Evolutionary conservation across 805 yeast species (phyloP).

Genomic region (Blastobotrys terrestris): DNA sequence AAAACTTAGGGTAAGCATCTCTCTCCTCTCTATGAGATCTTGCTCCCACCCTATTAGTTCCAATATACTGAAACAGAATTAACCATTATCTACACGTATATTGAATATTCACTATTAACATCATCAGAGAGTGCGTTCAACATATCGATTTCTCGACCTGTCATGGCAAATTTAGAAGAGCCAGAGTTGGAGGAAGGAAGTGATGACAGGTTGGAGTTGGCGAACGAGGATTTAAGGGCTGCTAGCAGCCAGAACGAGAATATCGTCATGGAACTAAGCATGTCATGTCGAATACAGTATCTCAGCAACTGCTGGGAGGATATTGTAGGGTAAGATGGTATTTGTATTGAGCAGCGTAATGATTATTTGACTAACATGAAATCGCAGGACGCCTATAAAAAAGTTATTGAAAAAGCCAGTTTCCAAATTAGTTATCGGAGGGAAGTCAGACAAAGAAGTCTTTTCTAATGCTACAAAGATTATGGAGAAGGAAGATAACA

Average conservation of each 20-base stretch:
- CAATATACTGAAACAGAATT: background rate
- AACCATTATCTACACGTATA: no score
- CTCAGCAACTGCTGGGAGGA: constrained; percentile 72
- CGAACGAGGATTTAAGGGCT: constrained; percentile 23
- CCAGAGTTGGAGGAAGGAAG: background rate
- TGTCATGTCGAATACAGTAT: constrained; percentile 72
- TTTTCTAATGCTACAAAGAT: constrained; percentile 63
- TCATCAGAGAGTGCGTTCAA: no score
- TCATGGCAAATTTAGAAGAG: background rate
- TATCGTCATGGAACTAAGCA: constrained; percentile 75
- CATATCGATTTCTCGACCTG: no score
- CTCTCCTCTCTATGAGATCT: background rate
- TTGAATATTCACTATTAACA: no score
- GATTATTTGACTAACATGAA: background rate
- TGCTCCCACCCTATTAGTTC: background rate
- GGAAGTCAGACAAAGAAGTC: constrained; percentile 55
- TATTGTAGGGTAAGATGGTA: constrained; percentile 49
- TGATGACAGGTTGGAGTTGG: constrained; percentile 24
- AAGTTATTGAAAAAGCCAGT: constrained; percentile 55
- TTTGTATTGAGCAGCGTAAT: background rate
- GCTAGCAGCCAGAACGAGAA: constrained; percentile 34
- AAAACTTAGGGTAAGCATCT: no score
- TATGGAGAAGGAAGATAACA: constrained; percentile 67
- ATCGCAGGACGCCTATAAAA: constrained; percentile 38
- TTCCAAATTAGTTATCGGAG: constrained; percentile 58